phyloP scores from a whole-genome alignment of 2,329 filamentous ascomycete genomes.

The Fusarium nelsonii region DNA sequence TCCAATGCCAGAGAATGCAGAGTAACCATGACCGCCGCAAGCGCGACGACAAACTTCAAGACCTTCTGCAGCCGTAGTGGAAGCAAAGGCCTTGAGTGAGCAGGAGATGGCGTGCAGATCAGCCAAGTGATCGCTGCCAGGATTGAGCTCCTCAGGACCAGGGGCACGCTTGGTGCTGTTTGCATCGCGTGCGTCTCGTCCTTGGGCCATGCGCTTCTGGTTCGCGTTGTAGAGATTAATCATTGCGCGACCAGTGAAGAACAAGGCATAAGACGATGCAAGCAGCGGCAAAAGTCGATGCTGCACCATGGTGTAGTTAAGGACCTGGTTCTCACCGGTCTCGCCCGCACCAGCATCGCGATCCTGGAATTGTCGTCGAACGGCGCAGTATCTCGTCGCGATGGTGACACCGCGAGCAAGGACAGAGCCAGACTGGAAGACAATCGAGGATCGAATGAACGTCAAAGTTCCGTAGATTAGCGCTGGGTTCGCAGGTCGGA shows the following conservation, averaged over 20 bases:
- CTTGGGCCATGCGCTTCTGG: conserved; percentile 71
- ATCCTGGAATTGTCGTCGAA: conserved; percentile 83
- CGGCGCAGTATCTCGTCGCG: conserved; percentile 78
- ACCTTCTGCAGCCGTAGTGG: conserved; percentile 78
- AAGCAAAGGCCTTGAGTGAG: conserved; percentile 79
- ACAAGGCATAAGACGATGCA: conserved; percentile 80
- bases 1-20: conserved; percentile 80
- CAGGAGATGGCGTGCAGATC: conserved; percentile 83
- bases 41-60: conserved; percentile 80
- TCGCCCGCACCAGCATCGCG: conserved; percentile 71
- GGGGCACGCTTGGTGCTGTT: conserved; percentile 62
- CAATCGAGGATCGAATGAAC: conserved; percentile 79
- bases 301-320: conserved; percentile 87
- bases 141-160: conserved; percentile 74
- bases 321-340: conserved; percentile 76
- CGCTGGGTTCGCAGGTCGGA: conserved; percentile 73
- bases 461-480: conserved; percentile 82
- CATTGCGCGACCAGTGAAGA: conserved; percentile 83
- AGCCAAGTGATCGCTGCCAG: conserved; percentile 74
- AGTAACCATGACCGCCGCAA: conserved; percentile 83
- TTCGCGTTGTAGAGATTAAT: conserved; percentile 79
- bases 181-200: conserved; percentile 54
- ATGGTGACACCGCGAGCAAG: conserved; percentile 83
- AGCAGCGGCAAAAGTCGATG: conserved; percentile 78
- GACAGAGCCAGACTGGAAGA: conserved; percentile 77